These are phyloP conservation scores for Colletotrichum eremochloae DNA, from an alignment of 2,329 filamentous ascomycete genomes.

Conservation along the genomic window DNA sequence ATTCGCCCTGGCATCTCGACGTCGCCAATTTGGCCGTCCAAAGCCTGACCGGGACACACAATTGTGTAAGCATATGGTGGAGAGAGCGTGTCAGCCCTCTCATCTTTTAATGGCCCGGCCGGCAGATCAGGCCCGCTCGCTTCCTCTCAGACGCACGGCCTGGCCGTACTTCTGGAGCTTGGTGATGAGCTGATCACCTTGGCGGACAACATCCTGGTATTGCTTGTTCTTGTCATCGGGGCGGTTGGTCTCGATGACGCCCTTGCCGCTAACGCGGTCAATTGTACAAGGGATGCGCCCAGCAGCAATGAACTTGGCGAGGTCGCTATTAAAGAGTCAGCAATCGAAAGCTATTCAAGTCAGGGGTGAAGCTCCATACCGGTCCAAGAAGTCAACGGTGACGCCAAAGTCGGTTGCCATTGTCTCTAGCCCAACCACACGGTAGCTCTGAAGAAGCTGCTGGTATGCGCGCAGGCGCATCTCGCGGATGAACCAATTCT, in stretches of 20 bases:
- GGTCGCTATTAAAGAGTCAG: conserved; percentile 71
- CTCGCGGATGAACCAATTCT: conserved; percentile 96
- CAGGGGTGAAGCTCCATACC: conserved; percentile 66
- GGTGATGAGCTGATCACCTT: conserved; percentile 97
- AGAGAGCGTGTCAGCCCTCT: not conserved
- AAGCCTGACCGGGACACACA: not conserved
- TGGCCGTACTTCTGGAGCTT: conserved; percentile 99
- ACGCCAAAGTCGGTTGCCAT: conserved; percentile 99
- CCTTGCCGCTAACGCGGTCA: conserved; percentile 94
- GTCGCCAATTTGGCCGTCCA: conserved; percentile 15
- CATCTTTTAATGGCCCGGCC: not conserved
- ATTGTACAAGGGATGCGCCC: conserved; percentile 97
- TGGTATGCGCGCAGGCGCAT: conserved; percentile 98
- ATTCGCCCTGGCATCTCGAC: conserved; percentile 31
- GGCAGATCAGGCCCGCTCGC: conserved; percentile 81
- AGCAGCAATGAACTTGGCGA: conserved; percentile 96
- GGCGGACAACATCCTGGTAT: conserved; percentile 97
- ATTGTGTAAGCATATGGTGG: conserved; percentile 7
- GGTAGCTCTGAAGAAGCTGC: conserved; percentile 96
- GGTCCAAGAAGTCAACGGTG: conserved; percentile 94
- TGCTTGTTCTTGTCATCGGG: conserved; percentile 99
- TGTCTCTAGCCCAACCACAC: conserved; percentile 94
- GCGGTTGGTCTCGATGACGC: conserved; percentile 97
- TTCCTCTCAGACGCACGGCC: conserved; percentile 92
- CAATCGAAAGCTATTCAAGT: not conserved